A percentile compares a stretch with the other conserved stretches of the same genome.
Conservation (phyloP, 495 filamentous ascomycete species). For the Diplogelasinospora grovesii region DNA sequence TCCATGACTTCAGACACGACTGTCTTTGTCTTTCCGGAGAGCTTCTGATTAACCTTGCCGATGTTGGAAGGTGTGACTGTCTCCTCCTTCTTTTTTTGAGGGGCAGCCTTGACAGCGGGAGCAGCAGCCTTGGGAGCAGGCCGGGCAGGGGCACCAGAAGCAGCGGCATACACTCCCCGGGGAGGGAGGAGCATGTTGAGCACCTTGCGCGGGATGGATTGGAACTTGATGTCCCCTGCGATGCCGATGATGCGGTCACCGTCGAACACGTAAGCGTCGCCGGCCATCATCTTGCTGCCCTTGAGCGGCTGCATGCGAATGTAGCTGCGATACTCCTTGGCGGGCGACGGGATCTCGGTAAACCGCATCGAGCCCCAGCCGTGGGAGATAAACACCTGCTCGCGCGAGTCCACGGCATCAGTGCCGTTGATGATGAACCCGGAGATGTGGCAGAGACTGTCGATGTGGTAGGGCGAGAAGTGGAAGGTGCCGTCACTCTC, state of each 20-base stretch:
- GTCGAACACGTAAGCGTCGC: slow-evolving; percentile 62
- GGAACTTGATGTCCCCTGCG: slow-evolving; percentile 53
- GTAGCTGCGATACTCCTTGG: slow-evolving; percentile 65
- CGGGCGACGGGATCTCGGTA: slow-evolving; percentile 53
- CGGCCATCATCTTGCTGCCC: slow-evolving; percentile 43
- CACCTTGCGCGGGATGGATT: slow-evolving; percentile 58
- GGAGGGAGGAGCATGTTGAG: slow-evolving; percentile 61
- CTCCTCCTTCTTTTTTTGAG: slow-evolving; percentile 42
- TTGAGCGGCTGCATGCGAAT: slow-evolving; percentile 59
- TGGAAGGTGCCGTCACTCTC: slow-evolving; percentile 56
- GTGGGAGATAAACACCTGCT: slow-evolving; percentile 69
- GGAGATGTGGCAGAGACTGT: slow-evolving; percentile 59
- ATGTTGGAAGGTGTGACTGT: slow-evolving; percentile 36
- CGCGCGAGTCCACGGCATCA: slow-evolving; percentile 61
- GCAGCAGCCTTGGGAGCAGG: slow-evolving; percentile 20
- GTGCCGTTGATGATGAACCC: slow-evolving; percentile 79
- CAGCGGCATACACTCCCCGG: slow-evolving; percentile 38
- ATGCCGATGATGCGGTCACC: slow-evolving; percentile 53
- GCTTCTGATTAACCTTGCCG: slow-evolving; percentile 36
- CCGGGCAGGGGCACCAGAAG: slow-evolving; percentile 24
- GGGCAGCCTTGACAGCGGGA: slow-evolving; percentile 34
- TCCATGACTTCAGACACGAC: slow-evolving; percentile 45
- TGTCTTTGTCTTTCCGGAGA: no score
- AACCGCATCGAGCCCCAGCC: slow-evolving; percentile 73
- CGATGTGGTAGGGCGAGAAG: slow-evolving; percentile 67